These are phyloP conservation scores for Amauroascus niger DNA, from an alignment of 2,329 filamentous ascomycete species.

Conservation along the genomic window DNA sequence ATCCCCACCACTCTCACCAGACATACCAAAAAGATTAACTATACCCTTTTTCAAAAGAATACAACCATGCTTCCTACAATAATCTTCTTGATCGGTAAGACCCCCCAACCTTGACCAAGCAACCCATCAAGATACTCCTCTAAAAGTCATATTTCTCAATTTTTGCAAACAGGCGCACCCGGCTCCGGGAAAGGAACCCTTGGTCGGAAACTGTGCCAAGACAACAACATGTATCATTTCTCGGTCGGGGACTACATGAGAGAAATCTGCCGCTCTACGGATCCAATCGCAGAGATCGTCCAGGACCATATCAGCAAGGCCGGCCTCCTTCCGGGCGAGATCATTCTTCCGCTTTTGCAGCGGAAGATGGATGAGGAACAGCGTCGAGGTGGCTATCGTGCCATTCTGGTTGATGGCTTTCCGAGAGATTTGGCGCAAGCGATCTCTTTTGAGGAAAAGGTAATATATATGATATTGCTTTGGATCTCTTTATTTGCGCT, in stretches of 20 bases:
- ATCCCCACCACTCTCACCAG: neutral
- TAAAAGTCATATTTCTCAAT: neutral
- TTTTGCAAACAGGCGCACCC: slow-evolving; percentile 12
- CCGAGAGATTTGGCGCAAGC: slow-evolving; percentile 11
- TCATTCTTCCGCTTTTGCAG: slow-evolving; percentile 8
- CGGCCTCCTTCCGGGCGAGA: slow-evolving; percentile 3
- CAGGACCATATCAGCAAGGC: neutral
- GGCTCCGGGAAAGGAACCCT: slow-evolving; percentile 12
- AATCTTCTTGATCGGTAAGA: slow-evolving; percentile 12
- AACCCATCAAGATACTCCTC: neutral
- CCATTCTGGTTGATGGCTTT: slow-evolving; percentile 14
- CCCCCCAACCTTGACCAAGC: neutral
- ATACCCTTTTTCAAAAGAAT: neutral
- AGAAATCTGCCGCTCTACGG: slow-evolving; percentile 3
- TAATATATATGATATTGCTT: neutral
- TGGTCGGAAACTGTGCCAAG: slow-evolving; percentile 7
- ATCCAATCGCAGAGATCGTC: neutral
- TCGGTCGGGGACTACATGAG: slow-evolving; percentile 13
- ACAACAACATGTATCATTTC: slow-evolving; percentile 11
- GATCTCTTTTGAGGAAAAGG: slow-evolving; percentile 11
- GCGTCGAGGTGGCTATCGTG: neutral
- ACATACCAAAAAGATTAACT: neutral
- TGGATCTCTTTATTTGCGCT: neutral
- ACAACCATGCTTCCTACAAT: slow-evolving; percentile 3
- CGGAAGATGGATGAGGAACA: slow-evolving; percentile 11